Evolutionary conservation across 441 rosid genomes (phyloP).

Genomic region (Lepidium campestre): DNA sequence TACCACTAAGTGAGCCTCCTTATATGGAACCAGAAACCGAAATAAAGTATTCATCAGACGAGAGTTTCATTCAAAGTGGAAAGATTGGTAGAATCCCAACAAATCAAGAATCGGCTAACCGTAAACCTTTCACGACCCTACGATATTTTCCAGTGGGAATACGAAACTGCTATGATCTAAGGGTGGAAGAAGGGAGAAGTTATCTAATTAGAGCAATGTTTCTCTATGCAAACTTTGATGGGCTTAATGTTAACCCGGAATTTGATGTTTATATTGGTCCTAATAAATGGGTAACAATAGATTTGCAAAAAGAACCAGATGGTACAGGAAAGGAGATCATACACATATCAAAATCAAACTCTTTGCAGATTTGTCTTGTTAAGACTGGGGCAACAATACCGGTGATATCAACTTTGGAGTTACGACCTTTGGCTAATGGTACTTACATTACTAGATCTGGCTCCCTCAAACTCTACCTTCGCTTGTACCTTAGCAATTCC

Average conservation of each 20-base stretch:
- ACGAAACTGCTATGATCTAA: slow-evolving; percentile 38
- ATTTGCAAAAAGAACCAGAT: slow-evolving; percentile 1
- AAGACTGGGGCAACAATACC: slow-evolving; percentile 35
- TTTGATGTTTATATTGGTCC: slow-evolving; percentile 37
- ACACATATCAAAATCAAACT: slow-evolving; percentile 12
- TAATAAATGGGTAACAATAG: slow-evolving; percentile 29
- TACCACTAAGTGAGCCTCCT: slow-evolving; percentile 5
- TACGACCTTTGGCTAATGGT: slow-evolving; percentile 23
- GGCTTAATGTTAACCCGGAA: background rate
- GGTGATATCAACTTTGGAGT: slow-evolving; percentile 39
- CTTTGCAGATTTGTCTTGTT: slow-evolving; percentile 35
- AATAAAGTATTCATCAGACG: slow-evolving; percentile 28
- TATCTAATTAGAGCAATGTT: slow-evolving; percentile 34
- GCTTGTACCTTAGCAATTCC: slow-evolving; percentile 16
- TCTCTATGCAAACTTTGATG: slow-evolving; percentile 40
- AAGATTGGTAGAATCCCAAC: background rate
- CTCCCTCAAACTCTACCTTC: slow-evolving; percentile 14
- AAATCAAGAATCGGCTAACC: background rate
- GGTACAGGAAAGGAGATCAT: slow-evolving; percentile 31
- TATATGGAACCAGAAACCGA: slow-evolving; percentile 14
- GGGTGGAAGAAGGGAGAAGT: slow-evolving; percentile 3
- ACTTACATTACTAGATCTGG: slow-evolving; percentile 22
- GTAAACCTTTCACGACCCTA: slow-evolving; percentile 10
- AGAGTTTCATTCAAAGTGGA: slow-evolving; percentile 26
- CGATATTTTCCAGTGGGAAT: slow-evolving; percentile 38